Evolutionary conservation across 176 grass and related monocot species (phyloP), one percentile per base, ranked within the genome.

Genomic region (Chrysopogon serrulatus): DNA sequence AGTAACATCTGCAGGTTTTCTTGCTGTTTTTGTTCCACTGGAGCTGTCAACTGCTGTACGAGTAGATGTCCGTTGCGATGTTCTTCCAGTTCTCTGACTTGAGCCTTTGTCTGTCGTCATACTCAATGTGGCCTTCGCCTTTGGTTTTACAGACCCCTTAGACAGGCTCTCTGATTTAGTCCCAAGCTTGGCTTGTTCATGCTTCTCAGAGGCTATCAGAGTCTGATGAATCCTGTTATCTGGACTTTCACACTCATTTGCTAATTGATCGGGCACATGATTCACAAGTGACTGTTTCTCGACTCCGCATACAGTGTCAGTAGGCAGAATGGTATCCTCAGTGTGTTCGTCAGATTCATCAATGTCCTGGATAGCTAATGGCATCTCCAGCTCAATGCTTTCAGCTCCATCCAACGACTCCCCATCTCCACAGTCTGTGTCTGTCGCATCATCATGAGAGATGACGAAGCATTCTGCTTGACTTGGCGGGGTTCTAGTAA

Each of bases 301-400:
- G 8, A n/a, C 21, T 62, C 15, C 19, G 4, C 0, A 3, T 6
- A 37, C 14, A 40, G 26, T 14, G 9, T 61, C 18, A 39, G 23
- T 8, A 36, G 48, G 57, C n/a, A 23, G 28, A 23, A 74, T 66
- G 19, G 4, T 21, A 72, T 82, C 64, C 13, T 32, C 33, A 13
- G 33, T 44, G 57, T 74, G 81, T 63, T 90, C 85, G 6, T 90
- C 87, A 11, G 70, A 77, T 42, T 37, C 74, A 18, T 90, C 82
- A 2, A 10, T 77, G 61, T 87, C 80, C 68, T 85, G 87, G 26
- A 92, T 87, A 24, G 82, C 68, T 65, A 80, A 57, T 69, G 82
- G 79, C 73, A 91, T 86, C 44, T 86, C 81, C 60, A 85, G 62
- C 24, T 90, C 90, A 79, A 91, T 91, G 86, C 84, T 92, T 79